Percentiles rank a stretch among this genome's conserved stretches.
Evolutionary conservation across 192 early-diverging fungal species (phyloP).

Genomic region (Coemansia sp.): DNA sequence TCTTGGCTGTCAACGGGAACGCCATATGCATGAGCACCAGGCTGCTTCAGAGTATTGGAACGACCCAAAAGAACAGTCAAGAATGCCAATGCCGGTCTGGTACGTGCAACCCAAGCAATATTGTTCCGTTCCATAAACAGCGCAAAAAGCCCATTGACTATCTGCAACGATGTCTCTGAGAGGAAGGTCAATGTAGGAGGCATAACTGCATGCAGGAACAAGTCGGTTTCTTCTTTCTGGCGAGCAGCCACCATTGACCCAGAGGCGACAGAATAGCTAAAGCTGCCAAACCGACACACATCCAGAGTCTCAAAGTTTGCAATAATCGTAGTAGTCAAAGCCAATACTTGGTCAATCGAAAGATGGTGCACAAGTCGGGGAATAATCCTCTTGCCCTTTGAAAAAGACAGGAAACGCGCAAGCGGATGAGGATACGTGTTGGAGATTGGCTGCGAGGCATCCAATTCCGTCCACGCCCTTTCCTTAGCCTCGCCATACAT

Average conservation of each 20-base stretch:
- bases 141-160: slow-evolving; percentile 78
- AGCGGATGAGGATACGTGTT: slow-evolving; percentile 82
- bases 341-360: slow-evolving; percentile 75
- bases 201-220: slow-evolving; percentile 88
- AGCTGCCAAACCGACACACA: slow-evolving; percentile 60
- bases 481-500: slow-evolving; percentile 39
- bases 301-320: slow-evolving; percentile 74
- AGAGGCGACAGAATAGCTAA: slow-evolving; percentile 21
- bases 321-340: slow-evolving; percentile 73
- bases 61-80: slow-evolving; percentile 89
- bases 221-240: slow-evolving; percentile 71
- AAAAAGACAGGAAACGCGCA: slow-evolving; percentile 75
- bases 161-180: slow-evolving; percentile 78
- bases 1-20: slow-evolving; percentile 22
- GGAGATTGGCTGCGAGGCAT: slow-evolving; percentile 47
- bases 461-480: slow-evolving; percentile 39
- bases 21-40: slow-evolving; percentile 27
- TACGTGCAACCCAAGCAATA: slow-evolving; percentile 81
- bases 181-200: slow-evolving; percentile 81
- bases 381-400: slow-evolving; percentile 90
- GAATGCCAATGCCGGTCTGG: slow-evolving; percentile 82
- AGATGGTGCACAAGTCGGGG: slow-evolving; percentile 81
- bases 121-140: slow-evolving; percentile 90
- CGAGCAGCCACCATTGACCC: slow-evolving; percentile 21
- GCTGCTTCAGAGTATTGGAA: slow-evolving; percentile 86